These are phyloP conservation scores for Triticum dicoccoides DNA, from an alignment of 176 grass and related monocot genomes.

Conservation along the genomic window DNA sequence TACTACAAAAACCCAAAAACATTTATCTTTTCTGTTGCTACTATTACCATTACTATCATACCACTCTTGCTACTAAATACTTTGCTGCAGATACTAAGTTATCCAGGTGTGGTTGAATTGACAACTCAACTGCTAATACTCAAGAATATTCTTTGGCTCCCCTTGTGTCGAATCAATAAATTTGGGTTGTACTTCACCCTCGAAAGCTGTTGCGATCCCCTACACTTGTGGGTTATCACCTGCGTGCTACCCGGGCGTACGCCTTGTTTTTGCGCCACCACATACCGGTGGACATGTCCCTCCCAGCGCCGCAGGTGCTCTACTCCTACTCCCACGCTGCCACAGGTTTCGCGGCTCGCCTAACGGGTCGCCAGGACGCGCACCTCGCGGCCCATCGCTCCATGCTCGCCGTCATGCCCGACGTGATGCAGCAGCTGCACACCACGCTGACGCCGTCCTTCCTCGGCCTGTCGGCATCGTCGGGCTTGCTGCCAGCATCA, in stretches of 20 bases:
- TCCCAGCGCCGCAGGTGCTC: background rate
- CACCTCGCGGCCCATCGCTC: background rate
- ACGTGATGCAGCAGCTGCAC: background rate
- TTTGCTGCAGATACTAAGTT: no score
- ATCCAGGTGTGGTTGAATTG: no score
- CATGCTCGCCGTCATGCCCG: background rate
- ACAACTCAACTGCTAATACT: no score
- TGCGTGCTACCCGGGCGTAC: background rate
- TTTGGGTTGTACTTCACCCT: no score
- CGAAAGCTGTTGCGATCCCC: no score
- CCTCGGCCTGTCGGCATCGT: conserved; percentile 27
- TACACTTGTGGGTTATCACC: no score
- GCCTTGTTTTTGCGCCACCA: background rate
- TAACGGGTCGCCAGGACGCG: background rate
- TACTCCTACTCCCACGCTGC: conserved; percentile 32
- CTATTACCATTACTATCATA: no score
- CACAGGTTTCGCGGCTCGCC: conserved; percentile 40
- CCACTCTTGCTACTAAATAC: no score
- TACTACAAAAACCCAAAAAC: no score
- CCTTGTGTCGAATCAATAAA: no score
- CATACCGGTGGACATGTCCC: background rate
- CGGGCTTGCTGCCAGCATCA: conserved; percentile 15
- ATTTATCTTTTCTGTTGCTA: no score
- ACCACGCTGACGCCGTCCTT: conserved; percentile 44
- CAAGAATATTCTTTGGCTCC: no score